Conservation (phyloP, 1,139 yeast species). For the Geotrichum cucujoidarum region DNA sequence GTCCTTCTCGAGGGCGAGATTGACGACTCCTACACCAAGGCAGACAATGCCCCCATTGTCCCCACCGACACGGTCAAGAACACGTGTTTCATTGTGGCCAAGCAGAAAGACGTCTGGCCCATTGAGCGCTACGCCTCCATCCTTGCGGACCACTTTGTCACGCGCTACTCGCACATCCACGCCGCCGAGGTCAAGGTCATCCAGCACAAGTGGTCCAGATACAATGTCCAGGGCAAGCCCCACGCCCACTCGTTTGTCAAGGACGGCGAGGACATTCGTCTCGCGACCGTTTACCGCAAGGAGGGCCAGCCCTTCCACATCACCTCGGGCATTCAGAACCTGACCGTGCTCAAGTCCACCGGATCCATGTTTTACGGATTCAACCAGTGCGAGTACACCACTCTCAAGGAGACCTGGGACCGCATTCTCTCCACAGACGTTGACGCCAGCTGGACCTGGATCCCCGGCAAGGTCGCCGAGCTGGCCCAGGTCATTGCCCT, state of each 20-base stretch:
- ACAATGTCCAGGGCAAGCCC: constrained; percentile 61
- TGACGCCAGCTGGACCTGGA: constrained; percentile 69
- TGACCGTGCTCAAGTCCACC: constrained; percentile 88
- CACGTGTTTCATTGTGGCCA: constrained; percentile 77
- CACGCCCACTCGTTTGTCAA: constrained; percentile 82
- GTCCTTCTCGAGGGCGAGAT: constrained; percentile 72
- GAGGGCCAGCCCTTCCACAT: constrained; percentile 47
- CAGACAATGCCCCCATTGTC: constrained; percentile 81
- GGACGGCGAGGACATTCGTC: constrained; percentile 78
- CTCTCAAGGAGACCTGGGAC: constrained; percentile 73
- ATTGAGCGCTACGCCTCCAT: constrained; percentile 85
- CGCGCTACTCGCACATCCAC: constrained; percentile 68
- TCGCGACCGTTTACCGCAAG: constrained; percentile 48
- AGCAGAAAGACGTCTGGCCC: constrained; percentile 73
- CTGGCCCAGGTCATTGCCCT: constrained; percentile 48
- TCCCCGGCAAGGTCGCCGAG: constrained; percentile 46
- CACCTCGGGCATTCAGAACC: constrained; percentile 70
- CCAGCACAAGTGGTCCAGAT: constrained; percentile 77
- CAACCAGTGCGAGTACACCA: constrained; percentile 82
- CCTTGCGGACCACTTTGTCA: constrained; percentile 72
- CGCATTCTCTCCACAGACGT: constrained; percentile 86
- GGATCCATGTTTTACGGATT: constrained; percentile 90
- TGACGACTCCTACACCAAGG: constrained; percentile 74
- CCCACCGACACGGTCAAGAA: constrained; percentile 94
- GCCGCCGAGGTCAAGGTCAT: constrained; percentile 62